phyloP scores from a whole-genome alignment of 208 protist species.

The Acanthamoeba royreba region DNA sequence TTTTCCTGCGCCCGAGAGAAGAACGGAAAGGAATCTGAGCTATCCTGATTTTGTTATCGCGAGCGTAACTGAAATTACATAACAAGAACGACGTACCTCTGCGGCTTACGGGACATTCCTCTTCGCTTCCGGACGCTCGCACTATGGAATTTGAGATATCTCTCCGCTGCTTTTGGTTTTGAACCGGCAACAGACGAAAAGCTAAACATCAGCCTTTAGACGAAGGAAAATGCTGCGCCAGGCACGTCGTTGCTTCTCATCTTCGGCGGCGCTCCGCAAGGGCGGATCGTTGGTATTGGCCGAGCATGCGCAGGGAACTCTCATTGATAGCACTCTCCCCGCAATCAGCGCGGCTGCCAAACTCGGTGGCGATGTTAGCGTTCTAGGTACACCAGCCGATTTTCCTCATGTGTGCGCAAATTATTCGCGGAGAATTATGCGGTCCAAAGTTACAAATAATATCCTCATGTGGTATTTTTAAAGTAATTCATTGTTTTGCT shows the following conservation, averaged over 20 bases:
- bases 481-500: not conserved
- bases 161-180: too few species aligned
- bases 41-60: too few species aligned
- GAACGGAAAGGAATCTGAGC: too few species aligned
- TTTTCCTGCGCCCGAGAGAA: too few species aligned
- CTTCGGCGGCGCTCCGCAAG: not conserved
- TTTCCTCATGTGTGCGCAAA: too few species aligned
- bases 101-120: too few species aligned
- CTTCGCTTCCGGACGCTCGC: too few species aligned
- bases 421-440: too few species aligned
- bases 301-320: not conserved
- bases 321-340: slow-evolving; percentile 38
- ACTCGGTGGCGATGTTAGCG: not conserved
- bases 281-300: not conserved
- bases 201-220: not conserved
- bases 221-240: not conserved
- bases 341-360: slow-evolving; percentile 44
- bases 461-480: not conserved
- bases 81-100: too few species aligned
- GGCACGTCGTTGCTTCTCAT: not conserved
- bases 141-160: too few species aligned
- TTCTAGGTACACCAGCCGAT: not conserved
- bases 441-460: too few species aligned
- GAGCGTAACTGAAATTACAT: too few species aligned
- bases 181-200: not conserved